phyloP scores from a whole-genome alignment of 805 yeast genomes.

The Candida sanyiensis region DNA sequence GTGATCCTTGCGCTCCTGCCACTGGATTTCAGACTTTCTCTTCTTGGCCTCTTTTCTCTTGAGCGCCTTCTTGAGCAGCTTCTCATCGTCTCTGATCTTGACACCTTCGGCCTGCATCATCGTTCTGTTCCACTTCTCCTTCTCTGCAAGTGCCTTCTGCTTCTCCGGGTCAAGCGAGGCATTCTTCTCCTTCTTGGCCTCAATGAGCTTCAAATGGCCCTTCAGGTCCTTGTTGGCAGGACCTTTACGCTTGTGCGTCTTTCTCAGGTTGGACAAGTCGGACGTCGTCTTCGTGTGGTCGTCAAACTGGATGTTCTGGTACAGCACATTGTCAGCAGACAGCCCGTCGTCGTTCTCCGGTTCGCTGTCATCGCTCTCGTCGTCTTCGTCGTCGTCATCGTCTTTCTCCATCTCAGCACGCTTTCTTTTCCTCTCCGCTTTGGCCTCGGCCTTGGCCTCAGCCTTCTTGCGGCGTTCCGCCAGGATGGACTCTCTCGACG shows the following conservation, averaged over 20 bases:
- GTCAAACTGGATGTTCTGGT: conserved; percentile 74
- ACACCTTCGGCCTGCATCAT: conserved; percentile 84
- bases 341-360: conserved; percentile 29
- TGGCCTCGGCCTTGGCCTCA: conserved; percentile 28
- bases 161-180: conserved; percentile 58
- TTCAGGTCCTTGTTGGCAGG: conserved; percentile 80
- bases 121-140: conserved; percentile 80
- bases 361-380: conserved; percentile 31
- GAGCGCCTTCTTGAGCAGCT: conserved; percentile 75
- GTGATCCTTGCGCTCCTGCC: conserved; percentile 83
- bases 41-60: conserved; percentile 79
- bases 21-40: conserved; percentile 80
- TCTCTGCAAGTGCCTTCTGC: conserved; percentile 51
- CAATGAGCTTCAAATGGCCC: conserved; percentile 73
- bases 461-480: conserved; percentile 51
- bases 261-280: conserved; percentile 56
- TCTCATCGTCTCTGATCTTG: conserved; percentile 86
- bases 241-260: conserved; percentile 61
- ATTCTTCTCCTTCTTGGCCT: conserved; percentile 63
- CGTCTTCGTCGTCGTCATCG: conserved; percentile 38
- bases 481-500: conserved; percentile 75
- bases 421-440: conserved; percentile 34
- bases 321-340: conserved; percentile 45
- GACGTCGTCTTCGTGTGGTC: conserved; percentile 79
- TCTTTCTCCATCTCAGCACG: conserved; percentile 32